A percentile compares a stretch with the other conserved stretches of the same genome.
Conservation (phyloP, 1,284 basidiomycete species). For the Irpex sp. region DNA sequence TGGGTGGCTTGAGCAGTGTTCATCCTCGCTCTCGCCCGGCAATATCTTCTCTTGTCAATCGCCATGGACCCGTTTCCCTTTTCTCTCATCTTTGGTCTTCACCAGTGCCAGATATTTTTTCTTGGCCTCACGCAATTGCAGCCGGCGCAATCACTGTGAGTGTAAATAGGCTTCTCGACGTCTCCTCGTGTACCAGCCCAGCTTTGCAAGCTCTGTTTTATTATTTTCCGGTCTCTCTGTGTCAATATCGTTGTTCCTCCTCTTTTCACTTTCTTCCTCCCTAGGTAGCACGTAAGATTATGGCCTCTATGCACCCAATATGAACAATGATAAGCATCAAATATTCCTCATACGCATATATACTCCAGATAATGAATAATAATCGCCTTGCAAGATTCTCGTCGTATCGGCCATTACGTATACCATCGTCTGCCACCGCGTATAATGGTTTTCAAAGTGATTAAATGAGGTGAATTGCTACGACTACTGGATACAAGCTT, state of each 20-base stretch:
- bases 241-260: slow-evolving; percentile 4
- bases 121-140: background rate
- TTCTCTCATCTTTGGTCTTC: background rate
- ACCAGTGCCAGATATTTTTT: slow-evolving; percentile 2
- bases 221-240: slow-evolving; percentile 5
- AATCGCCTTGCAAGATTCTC: too few species aligned
- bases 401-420: too few species aligned
- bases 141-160: background rate
- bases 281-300: slow-evolving; percentile 17
- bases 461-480: too few species aligned
- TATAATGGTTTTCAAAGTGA: too few species aligned
- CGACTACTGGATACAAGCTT: too few species aligned
- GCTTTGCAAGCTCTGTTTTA: background rate
- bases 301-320: slow-evolving; percentile 13
- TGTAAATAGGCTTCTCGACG: slow-evolving; percentile 1
- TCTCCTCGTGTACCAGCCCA: slow-evolving; percentile 2
- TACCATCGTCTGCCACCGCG: too few species aligned
- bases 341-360: too few species aligned
- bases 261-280: slow-evolving; percentile 3
- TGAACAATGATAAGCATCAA: slow-evolving; percentile 3
- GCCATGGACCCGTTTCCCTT: background rate
- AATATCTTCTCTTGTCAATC: background rate
- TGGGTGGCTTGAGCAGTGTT: background rate
- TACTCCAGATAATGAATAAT: too few species aligned
- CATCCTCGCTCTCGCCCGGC: background rate